These are phyloP conservation scores for Neurospora cerealis DNA, from an alignment of 495 filamentous ascomycete genomes.

Conservation along the genomic window DNA sequence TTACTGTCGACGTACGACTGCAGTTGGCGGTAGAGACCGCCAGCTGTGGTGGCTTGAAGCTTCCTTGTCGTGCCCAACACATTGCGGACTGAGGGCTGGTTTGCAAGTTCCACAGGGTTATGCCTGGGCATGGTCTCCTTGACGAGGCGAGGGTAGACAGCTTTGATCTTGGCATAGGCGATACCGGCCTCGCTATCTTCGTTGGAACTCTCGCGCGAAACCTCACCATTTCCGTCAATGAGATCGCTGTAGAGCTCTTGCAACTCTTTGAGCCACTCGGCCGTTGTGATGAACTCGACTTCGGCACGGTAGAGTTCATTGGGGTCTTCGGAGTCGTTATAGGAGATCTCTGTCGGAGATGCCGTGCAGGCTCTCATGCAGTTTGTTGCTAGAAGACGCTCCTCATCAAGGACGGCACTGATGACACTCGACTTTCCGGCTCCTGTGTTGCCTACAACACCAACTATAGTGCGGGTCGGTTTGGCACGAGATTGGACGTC, in stretches of 20 bases:
- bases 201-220: slow-evolving; percentile 35
- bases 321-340: slow-evolving; percentile 39
- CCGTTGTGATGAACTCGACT: slow-evolving; percentile 48
- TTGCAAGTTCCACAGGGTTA: slow-evolving; percentile 32
- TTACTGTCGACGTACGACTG: slow-evolving; percentile 26
- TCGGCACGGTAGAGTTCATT: slow-evolving; percentile 45
- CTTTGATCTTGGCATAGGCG: slow-evolving; percentile 56
- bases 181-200: slow-evolving; percentile 44
- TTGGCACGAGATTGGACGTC: slow-evolving; percentile 13
- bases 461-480: slow-evolving; percentile 37
- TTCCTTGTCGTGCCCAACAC: slow-evolving; percentile 40
- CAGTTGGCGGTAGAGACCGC: slow-evolving; percentile 19
- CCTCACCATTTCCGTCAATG: slow-evolving; percentile 29
- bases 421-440: slow-evolving; percentile 52
- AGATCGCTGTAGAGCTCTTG: slow-evolving; percentile 43
- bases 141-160: slow-evolving; percentile 50
- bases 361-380: slow-evolving; percentile 52
- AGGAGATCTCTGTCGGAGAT: slow-evolving; percentile 56
- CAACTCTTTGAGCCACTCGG: slow-evolving; percentile 53
- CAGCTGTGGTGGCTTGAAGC: slow-evolving; percentile 28
- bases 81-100: slow-evolving; percentile 24
- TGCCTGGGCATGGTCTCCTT: slow-evolving; percentile 40
- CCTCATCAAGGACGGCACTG: slow-evolving; percentile 48
- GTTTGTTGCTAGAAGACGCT: slow-evolving; percentile 29
- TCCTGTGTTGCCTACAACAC: slow-evolving; percentile 51